Base-by-base conservation (phyloP, 2,329 filamentous ascomycete species). In the Emmonsia crescens region DNA sequence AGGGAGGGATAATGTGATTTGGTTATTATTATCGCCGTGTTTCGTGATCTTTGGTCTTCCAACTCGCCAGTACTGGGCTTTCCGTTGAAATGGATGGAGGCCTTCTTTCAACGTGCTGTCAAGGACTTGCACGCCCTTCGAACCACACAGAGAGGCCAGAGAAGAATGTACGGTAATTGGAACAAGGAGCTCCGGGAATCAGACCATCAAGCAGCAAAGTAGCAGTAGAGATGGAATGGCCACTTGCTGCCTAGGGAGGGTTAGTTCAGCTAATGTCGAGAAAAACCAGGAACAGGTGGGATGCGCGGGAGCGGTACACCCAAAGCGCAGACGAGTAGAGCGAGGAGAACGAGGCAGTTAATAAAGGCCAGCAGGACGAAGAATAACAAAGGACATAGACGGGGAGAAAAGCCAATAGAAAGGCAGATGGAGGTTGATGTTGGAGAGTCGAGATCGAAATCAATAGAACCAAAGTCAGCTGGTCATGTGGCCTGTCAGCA, bases 391-490 rank as follows among this genome's bases (percentile, higher is more conserved):
- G 12, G 21, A 49, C 21, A 9, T 29, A 6, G 24, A 49, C 46
- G 24, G 46, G 21, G 24, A 29, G 21, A 49, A 49, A 12, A 36
- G 12, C 12, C 33, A 29, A 57, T 12, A 40, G 54, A 40, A 27
- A 27, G 19, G 57, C 49, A 33, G 24, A 21, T 21, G 31, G 24
- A 48, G n/a, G n/a, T 56, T n/a, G n/a, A n/a, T n/a, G n/a, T n/a
- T n/a, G 54, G 21, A 56, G 54, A 38, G 54, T 56, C 54, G 36
- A 56, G 52, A 56, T 56, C 33, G 29, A 56, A 56, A 40, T 40
- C 52, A 56, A 56, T 40, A 40, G 33, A 40, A 19, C n/a, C 33
- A 31, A 42, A 49, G 29, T 59, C 40, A 38, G 57, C 42, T 29
- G 38, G 57, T 59, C 57, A 59, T 59, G 57, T 59, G 57, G 57